Percentiles rank a stretch among this genome's conserved stretches.
phyloP scores from a whole-genome alignment of 495 filamentous ascomycete genomes.

The Aspergillus carlsbadensis region DNA sequence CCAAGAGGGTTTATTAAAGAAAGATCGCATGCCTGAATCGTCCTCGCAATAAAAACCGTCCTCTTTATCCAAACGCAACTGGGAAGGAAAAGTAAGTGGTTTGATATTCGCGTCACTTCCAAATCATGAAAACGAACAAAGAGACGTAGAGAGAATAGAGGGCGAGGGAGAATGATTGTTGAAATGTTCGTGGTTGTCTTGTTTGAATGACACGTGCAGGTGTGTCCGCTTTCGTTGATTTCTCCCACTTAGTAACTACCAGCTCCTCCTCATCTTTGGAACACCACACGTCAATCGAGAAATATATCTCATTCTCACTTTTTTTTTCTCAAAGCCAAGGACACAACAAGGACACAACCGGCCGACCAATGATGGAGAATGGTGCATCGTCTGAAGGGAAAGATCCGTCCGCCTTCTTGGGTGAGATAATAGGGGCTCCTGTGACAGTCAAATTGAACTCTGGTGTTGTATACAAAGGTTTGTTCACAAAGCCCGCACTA shows the following conservation, averaged over 20 bases:
- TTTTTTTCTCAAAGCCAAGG: constrained; percentile 4
- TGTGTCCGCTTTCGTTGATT: neutral
- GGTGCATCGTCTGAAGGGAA: constrained; percentile 65
- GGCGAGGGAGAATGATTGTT: no score
- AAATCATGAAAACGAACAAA: no score
- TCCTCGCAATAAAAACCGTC: neutral
- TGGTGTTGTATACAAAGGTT: constrained; percentile 93
- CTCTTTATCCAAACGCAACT: no score
- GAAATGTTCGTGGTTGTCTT: no score
- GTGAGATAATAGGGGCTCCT: constrained; percentile 85
- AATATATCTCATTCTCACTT: neutral
- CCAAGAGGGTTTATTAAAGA: constrained; percentile 69
- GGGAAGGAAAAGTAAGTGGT: no score
- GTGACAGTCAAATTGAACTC: constrained; percentile 96
- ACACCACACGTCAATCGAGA: neutral
- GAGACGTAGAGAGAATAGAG: no score
- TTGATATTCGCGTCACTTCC: no score
- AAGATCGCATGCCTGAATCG: constrained; percentile 49
- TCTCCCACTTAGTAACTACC: neutral
- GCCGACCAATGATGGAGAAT: constrained; percentile 67
- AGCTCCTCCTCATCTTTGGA: neutral
- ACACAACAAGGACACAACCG: neutral
- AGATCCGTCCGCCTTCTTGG: constrained; percentile 87
- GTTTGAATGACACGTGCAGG: neutral
- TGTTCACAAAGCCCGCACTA: neutral